phyloP scores from a whole-genome alignment of 2,329 filamentous ascomycete species.

The Colletotrichum limetticola region DNA sequence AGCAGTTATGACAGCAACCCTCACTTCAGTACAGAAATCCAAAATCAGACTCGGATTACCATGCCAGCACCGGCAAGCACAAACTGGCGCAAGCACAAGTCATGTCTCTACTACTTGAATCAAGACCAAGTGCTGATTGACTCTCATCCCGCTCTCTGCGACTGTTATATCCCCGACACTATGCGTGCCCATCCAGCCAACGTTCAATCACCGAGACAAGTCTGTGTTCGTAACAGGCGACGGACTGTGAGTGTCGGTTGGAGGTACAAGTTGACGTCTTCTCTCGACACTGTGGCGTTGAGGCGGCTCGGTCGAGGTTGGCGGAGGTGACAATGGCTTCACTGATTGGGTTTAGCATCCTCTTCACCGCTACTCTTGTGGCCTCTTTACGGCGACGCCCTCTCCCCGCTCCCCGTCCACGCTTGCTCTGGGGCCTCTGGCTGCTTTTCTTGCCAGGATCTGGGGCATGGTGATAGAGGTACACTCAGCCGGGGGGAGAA shows the following conservation, averaged over 20 bases:
- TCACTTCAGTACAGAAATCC: background rate
- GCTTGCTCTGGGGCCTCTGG: background rate
- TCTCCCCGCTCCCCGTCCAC: constrained; percentile 12
- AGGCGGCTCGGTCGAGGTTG: constrained; percentile 31
- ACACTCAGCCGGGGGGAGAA: background rate
- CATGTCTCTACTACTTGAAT: background rate
- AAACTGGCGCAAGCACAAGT: background rate
- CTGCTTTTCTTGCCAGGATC: constrained; percentile 7
- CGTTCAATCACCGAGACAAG: constrained; percentile 18
- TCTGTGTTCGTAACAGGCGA: background rate
- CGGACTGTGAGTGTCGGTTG: background rate
- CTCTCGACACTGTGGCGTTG: constrained; percentile 30
- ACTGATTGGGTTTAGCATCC: constrained; percentile 35
- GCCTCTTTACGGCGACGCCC: constrained; percentile 37
- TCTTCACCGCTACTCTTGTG: constrained; percentile 38
- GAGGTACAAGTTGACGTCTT: constrained; percentile 2
- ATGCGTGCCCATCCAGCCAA: background rate
- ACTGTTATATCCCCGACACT: background rate
- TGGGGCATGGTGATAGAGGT: background rate
- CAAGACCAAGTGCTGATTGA: background rate
- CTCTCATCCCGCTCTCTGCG: background rate
- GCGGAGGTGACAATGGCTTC: constrained; percentile 29
- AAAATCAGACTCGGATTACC: background rate
- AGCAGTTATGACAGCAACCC: background rate
- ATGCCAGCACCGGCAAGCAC: background rate